phyloP scores from a whole-genome alignment of 768 basidiomycete species.

The Cyathus striatus region DNA sequence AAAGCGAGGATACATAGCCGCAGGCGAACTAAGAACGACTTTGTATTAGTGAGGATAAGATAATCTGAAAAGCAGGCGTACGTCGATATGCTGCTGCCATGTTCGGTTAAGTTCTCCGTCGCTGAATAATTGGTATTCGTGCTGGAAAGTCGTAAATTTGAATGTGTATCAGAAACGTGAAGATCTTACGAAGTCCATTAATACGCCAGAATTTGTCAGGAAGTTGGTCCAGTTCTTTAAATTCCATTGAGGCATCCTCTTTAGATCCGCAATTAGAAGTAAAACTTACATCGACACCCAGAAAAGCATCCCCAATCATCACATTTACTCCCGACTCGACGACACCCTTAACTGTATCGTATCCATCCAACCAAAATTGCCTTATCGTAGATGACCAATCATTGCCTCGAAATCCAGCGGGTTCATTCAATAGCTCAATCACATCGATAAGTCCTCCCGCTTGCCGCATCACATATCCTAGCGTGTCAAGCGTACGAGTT shows the following conservation, averaged over 20 bases:
- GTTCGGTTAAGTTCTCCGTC: conserved; percentile 47
- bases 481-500: conserved; percentile 50
- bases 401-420: conserved; percentile 45
- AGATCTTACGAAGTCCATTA: conserved; percentile 61
- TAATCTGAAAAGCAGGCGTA: conserved; percentile 16
- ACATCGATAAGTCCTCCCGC: conserved; percentile 55
- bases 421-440: conserved; percentile 69
- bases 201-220: conserved; percentile 48
- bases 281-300: conserved; percentile 43
- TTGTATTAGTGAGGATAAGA: background rate
- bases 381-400: conserved; percentile 38
- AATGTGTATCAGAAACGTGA: background rate
- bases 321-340: conserved; percentile 45
- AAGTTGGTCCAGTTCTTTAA: conserved; percentile 56
- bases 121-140: conserved; percentile 74
- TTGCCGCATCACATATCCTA: conserved; percentile 47
- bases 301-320: conserved; percentile 72
- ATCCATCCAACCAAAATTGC: conserved; percentile 57
- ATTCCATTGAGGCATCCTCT: conserved; percentile 2
- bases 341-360: conserved; percentile 48
- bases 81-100: conserved; percentile 51
- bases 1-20: conserved; percentile 37
- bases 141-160: conserved; percentile 25
- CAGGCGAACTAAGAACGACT: conserved; percentile 48
- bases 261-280: background rate